phyloP scores from a whole-genome alignment of 176 grass and related monocot genomes.

The Hyparrhenia diplandra region DNA sequence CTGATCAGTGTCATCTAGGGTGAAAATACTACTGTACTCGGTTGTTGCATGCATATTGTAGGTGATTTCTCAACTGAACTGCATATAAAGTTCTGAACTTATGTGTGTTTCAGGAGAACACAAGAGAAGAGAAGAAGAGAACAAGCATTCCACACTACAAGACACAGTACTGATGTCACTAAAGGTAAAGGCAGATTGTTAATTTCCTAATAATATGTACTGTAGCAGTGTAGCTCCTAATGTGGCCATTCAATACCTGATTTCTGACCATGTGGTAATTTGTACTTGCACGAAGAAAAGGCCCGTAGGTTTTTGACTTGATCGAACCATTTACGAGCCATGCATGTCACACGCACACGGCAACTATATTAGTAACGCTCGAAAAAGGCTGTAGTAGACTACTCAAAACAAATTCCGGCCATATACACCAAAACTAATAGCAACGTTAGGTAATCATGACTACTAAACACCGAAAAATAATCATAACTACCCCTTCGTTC shows the following conservation, averaged over 20 bases:
- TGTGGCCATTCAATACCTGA: background rate
- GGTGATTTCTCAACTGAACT: too few relatives aligned
- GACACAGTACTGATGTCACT: background rate
- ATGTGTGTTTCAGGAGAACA: background rate
- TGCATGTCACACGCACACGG: background rate
- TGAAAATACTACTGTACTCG: too few relatives aligned
- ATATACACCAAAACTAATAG: background rate
- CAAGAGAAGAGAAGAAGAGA: background rate
- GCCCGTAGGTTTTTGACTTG: background rate
- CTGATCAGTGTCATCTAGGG: too few relatives aligned
- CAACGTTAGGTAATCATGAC: background rate
- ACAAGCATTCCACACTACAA: background rate
- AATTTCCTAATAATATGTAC: background rate
- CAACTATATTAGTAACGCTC: background rate
- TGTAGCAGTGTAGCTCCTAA: background rate
- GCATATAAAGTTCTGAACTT: background rate
- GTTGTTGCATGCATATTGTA: too few relatives aligned
- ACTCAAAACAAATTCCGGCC: background rate
- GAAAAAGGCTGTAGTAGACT: background rate
- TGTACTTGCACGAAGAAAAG: background rate
- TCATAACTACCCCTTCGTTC: background rate
- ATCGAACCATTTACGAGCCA: background rate
- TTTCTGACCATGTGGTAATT: background rate
- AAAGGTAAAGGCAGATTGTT: background rate
- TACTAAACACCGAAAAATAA: background rate